A percentile compares a stretch with the other conserved stretches of the same genome.
Conservation (phyloP, 2,329 filamentous ascomycete species). For the Dothistroma septosporum region DNA sequence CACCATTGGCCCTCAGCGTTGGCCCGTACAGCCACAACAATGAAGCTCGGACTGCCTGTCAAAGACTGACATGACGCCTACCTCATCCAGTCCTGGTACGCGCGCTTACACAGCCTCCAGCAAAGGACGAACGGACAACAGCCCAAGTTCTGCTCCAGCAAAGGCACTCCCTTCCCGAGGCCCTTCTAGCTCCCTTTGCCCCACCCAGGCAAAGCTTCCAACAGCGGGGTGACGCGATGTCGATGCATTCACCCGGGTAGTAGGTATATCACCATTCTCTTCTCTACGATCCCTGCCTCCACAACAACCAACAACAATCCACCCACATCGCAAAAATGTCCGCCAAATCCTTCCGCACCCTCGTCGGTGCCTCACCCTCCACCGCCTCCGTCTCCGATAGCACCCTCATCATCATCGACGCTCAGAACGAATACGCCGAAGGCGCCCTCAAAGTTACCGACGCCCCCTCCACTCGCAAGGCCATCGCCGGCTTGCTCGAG, state of each 20-base stretch:
- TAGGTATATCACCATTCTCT: constrained; percentile 1
- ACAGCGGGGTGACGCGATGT: background rate
- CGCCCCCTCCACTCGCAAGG: constrained; percentile 51
- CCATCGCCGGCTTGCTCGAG: constrained; percentile 54
- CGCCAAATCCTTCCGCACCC: constrained; percentile 45
- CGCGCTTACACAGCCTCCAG: background rate
- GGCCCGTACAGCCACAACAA: too few species aligned
- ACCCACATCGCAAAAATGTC: constrained; percentile 5
- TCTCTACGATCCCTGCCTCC: background rate
- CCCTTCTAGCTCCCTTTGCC: background rate
- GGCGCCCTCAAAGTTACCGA: constrained; percentile 57
- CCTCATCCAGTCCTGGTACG: background rate
- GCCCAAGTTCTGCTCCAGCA: background rate
- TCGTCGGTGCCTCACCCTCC: constrained; percentile 54
- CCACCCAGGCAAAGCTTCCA: background rate
- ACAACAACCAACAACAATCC: background rate
- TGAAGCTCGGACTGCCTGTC: too few species aligned
- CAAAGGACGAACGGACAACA: background rate
- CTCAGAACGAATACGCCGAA: constrained; percentile 64
- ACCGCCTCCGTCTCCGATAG: constrained; percentile 56
- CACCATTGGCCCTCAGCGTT: too few species aligned
- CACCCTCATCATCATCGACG: constrained; percentile 64
- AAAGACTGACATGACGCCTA: too few species aligned
- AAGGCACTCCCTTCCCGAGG: background rate
- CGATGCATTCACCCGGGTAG: background rate